Percentiles rank a stretch among this genome's conserved stretches.
Evolutionary conservation across 306 rosid species (phyloP).

Genomic region (Oxytropis ochrocephala): DNA sequence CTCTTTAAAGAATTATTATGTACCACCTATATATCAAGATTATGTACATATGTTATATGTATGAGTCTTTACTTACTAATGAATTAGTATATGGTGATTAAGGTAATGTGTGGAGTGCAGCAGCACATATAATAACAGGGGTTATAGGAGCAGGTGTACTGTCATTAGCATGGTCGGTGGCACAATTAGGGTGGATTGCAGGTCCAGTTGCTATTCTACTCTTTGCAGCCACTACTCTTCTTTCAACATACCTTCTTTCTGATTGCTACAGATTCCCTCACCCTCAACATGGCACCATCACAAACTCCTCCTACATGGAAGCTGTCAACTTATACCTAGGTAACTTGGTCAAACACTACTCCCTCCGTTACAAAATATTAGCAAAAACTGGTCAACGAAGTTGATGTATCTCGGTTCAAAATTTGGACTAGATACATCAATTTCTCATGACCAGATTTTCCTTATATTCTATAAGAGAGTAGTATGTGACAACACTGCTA

Average conservation of each 20-base stretch:
- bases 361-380: too few species aligned
- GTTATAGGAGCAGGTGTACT: constrained; percentile 85
- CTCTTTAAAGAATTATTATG: too few species aligned
- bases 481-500: neutral
- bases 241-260: constrained; percentile 40
- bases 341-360: neutral
- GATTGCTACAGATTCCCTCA: constrained; percentile 52
- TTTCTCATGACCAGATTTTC: too few species aligned
- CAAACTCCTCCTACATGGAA: constrained; percentile 27
- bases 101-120: constrained; percentile 47
- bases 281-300: constrained; percentile 29
- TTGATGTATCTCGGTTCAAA: too few species aligned
- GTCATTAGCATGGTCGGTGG: constrained; percentile 69
- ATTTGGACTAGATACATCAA: too few species aligned
- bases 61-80: too few species aligned
- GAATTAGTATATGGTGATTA: neutral
- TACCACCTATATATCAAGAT: too few species aligned
- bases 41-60: too few species aligned
- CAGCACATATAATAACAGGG: constrained; percentile 64
- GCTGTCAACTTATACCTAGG: constrained; percentile 41
- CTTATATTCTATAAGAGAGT: too few species aligned
- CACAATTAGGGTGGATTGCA: constrained; percentile 75
- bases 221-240: constrained; percentile 42
- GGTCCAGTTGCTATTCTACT: constrained; percentile 42
- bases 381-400: too few species aligned